Percentiles rank a stretch among this genome's conserved stretches.
Conservation (phyloP, 805 yeast genomes). For the Candida krabiensis region DNA sequence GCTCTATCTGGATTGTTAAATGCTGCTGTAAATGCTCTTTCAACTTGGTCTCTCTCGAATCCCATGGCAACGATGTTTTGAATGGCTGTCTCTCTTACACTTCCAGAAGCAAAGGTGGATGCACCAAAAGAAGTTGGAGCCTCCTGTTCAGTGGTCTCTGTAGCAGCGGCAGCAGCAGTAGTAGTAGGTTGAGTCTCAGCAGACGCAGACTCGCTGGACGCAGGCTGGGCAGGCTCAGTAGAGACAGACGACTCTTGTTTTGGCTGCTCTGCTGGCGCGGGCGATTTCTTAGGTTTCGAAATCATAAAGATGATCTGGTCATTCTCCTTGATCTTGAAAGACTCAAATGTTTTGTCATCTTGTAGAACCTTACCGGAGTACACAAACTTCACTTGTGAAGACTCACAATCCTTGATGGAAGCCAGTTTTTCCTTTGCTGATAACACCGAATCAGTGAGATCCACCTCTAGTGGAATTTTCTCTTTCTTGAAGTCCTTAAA, state of each 20-base stretch:
- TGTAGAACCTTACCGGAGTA: conserved; percentile 87
- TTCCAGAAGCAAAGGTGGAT: conserved; percentile 74
- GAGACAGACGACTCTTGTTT: conserved; percentile 25
- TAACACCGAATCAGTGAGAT: conserved; percentile 60
- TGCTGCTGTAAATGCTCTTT: conserved; percentile 90
- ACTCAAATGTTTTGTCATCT: conserved; percentile 73
- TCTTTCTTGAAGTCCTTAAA: conserved; percentile 94
- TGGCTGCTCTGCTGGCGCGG: conserved; percentile 28
- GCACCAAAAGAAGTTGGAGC: conserved; percentile 31
- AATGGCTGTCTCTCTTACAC: conserved; percentile 75
- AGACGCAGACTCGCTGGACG: conserved; percentile 26
- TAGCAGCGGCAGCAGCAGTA: conserved; percentile 20
- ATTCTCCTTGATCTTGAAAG: conserved; percentile 74
- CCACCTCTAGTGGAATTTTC: conserved; percentile 77
- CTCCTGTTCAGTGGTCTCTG: conserved; percentile 15
- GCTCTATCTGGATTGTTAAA: conserved; percentile 98
- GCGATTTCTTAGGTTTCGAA: conserved; percentile 48
- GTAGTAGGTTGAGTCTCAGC: conserved; percentile 24
- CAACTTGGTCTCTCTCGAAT: conserved; percentile 82
- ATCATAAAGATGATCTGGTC: conserved; percentile 94
- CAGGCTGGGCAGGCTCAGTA: conserved; percentile 24
- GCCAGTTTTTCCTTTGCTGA: conserved; percentile 77
- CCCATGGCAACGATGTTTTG: conserved; percentile 94
- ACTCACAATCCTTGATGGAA: conserved; percentile 63
- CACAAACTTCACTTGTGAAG: conserved; percentile 79